Evolutionary conservation across 139 green algal species (phyloP).

Genomic region (Chloropicon primus): DNA sequence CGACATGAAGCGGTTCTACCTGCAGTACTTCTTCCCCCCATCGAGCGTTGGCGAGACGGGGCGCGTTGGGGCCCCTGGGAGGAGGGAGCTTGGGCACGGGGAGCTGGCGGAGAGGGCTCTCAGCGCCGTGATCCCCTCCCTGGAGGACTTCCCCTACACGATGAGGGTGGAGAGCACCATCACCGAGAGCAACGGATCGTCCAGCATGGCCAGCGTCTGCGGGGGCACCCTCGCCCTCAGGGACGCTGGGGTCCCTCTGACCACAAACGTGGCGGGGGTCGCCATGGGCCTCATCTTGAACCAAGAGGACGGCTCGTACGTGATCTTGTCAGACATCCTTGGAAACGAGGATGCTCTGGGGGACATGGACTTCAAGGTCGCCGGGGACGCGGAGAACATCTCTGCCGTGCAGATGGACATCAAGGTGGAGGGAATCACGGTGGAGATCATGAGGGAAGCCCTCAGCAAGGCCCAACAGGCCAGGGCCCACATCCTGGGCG

Average conservation of each 20-base stretch:
- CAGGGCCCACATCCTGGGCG: constrained; percentile 46
- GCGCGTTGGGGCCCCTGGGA: constrained; percentile 32
- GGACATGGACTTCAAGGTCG: constrained; percentile 99
- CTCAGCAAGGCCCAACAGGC: constrained; percentile 41
- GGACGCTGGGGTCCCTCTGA: constrained; percentile 86
- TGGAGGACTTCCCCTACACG: constrained; percentile 63
- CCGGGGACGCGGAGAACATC: constrained; percentile 21
- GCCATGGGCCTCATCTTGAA: constrained; percentile 94
- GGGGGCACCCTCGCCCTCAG: constrained; percentile 81
- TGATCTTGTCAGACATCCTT: constrained; percentile 89
- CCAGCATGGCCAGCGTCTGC: constrained; percentile 92
- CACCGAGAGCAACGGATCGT: constrained; percentile 93
- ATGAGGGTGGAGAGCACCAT: constrained; percentile 87
- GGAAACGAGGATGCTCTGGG: constrained; percentile 85
- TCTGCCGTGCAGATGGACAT: constrained; percentile 64
- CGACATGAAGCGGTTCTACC: constrained; percentile 68
- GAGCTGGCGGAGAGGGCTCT: constrained; percentile 77
- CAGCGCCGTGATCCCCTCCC: constrained; percentile 48
- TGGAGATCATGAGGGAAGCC: constrained; percentile 75
- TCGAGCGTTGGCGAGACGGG: constrained; percentile 81
- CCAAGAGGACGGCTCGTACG: constrained; percentile 24
- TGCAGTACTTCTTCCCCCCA: constrained; percentile 98
- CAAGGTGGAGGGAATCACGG: constrained; percentile 89
- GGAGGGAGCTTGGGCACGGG: constrained; percentile 83
- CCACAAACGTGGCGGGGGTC: constrained; percentile 71